Evolutionary conservation across 2,329 filamentous ascomycete species (phyloP).

Genomic region (Lachnellula arida): DNA sequence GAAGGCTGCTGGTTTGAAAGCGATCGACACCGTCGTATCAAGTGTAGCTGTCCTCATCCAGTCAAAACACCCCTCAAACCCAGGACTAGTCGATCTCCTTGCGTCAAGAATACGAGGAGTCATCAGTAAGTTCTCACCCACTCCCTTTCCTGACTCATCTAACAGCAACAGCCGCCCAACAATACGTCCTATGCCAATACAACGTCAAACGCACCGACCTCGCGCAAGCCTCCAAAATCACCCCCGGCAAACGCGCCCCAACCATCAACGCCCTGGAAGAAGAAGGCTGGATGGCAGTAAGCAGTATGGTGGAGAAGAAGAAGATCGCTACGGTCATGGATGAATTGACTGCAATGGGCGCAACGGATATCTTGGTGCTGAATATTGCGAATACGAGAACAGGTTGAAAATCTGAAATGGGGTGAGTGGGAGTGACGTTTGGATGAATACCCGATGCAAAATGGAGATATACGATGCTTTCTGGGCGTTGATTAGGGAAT

Average conservation of each 20-base stretch:
- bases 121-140: conserved; percentile 56
- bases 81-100: conserved; percentile 77
- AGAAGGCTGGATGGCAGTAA: conserved; percentile 90
- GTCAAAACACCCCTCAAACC: conserved; percentile 77
- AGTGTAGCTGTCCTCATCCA: conserved; percentile 89
- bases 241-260: conserved; percentile 88
- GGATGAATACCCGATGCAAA: not conserved
- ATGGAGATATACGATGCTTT: not conserved
- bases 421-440: not conserved
- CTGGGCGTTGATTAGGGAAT: no score
- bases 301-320: conserved; percentile 63
- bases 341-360: conserved; percentile 30
- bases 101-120: conserved; percentile 84
- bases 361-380: conserved; percentile 33
- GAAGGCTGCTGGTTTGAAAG: conserved; percentile 88
- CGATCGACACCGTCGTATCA: conserved; percentile 89
- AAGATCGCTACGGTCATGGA: conserved; percentile 34
- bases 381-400: conserved; percentile 32
- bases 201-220: conserved; percentile 76
- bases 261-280: conserved; percentile 88
- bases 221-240: conserved; percentile 65
- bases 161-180: conserved; percentile 63
- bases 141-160: conserved; percentile 4
- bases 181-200: conserved; percentile 93
- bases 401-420: conserved; percentile 4